Conservation (phyloP, 2,329 filamentous ascomycete genomes). For the Aureobasidium mangrovei region DNA sequence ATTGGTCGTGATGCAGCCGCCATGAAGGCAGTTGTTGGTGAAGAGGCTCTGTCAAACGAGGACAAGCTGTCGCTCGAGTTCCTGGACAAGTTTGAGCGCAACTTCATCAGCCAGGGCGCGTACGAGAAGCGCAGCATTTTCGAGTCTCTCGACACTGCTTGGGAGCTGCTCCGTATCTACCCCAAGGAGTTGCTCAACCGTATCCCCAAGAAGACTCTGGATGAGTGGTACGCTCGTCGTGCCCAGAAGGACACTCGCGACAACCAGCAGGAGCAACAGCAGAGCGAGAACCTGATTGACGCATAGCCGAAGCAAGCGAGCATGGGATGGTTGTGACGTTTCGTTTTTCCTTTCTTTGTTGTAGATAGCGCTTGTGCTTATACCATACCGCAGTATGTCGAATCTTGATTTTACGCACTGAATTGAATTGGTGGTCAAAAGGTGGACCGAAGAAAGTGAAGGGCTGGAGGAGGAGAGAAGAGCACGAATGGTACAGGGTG, state of each 20-base stretch:
- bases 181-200: conserved; percentile 97
- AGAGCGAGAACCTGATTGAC: conserved; percentile 19
- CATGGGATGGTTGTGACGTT: neutral
- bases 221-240: conserved; percentile 42
- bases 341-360: conserved; percentile 3
- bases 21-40: conserved; percentile 99
- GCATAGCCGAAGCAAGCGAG: conserved; percentile 10
- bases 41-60: conserved; percentile 89
- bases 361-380: conserved; percentile 13
- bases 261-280: conserved; percentile 30
- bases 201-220: conserved; percentile 45
- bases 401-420: neutral
- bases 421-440: neutral
- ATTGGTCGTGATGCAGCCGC: conserved; percentile 96
- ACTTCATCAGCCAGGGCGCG: conserved; percentile 83
- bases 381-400: conserved; percentile 14
- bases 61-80: conserved; percentile 98
- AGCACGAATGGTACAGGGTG: neutral
- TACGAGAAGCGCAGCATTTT: conserved; percentile 89
- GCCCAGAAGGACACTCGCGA: conserved; percentile 39
- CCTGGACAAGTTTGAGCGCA: conserved; percentile 94
- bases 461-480: neutral
- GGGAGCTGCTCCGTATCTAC: conserved; percentile 93
- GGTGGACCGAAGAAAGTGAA: neutral
- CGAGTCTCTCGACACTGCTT: conserved; percentile 91